Conservation (phyloP, 331 rosid genomes). For the Arachis monticola region DNA sequence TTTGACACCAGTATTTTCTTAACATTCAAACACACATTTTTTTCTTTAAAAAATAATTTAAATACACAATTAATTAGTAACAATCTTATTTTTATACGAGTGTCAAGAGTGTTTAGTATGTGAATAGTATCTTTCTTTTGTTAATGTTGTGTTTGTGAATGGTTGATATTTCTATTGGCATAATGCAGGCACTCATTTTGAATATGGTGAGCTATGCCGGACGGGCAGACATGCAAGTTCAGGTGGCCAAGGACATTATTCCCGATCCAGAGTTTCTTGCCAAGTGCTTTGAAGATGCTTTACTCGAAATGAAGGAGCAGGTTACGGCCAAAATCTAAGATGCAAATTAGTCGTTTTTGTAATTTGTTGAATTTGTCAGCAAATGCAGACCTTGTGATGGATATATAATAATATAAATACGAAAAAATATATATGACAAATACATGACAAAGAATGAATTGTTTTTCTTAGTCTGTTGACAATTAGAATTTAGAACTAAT, state of each 20-base stretch:
- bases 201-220: conserved; percentile 92
- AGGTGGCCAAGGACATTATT: conserved; percentile 90
- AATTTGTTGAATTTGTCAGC: not conserved
- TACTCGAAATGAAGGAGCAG: conserved; percentile 71
- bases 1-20: too few species aligned
- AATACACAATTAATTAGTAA: too few species aligned
- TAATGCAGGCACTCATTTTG: conserved; percentile 74
- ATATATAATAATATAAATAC: not conserved
- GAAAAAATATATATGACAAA: not conserved
- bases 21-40: too few species aligned
- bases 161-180: conserved; percentile 31
- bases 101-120: too few species aligned
- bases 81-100: too few species aligned
- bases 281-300: conserved; percentile 84
- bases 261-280: conserved; percentile 88
- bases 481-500: too few species aligned
- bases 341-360: not conserved
- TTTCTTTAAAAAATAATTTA: too few species aligned
- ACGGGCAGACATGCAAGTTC: conserved; percentile 88
- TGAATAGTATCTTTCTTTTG: too few species aligned
- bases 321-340: conserved; percentile 41
- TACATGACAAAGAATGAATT: not conserved
- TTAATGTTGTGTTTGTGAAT: conserved; percentile 4
- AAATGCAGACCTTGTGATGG: not conserved
- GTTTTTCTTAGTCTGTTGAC: not conserved